Evolutionary conservation across 2,329 filamentous ascomycete species (phyloP), one percentile per base, ranked within the genome.

Genomic region (Phaeosphaeriaceae sp.): DNA sequence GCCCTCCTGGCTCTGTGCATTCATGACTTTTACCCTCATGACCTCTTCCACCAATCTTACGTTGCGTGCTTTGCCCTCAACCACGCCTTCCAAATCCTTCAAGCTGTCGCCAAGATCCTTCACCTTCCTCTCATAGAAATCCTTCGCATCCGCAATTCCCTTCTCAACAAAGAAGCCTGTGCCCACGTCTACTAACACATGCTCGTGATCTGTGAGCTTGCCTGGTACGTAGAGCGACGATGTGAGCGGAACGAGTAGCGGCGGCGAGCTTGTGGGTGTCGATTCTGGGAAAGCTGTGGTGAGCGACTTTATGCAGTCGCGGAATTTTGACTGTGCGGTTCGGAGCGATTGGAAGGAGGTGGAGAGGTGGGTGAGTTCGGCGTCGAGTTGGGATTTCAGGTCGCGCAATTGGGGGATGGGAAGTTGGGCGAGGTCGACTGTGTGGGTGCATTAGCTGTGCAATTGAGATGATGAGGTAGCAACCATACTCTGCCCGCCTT

Each of bases 151-250:
- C 22, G 80, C 77, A 1, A 85, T 83, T 10, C 80, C 84, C 82
- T 99, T 99, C 80, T 98, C 93, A 53, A 98, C 89, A 73, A 93
- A 93, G 76, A 96, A 98, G 0, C 94, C 94, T 0, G 94, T 98
- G 20, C 94, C 94, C 20, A 97, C 88, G 77, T 98, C 94, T 42
- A 98, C 92, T 57, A 98, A 61, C 22, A 78, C 75, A 40, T 76
- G 70, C 49, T 69, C 66, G 31, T 67, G 62, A 41, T 69, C 68
- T 9, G 90, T 85, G 42, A 98, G 83, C 41, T 86, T 89, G 31
- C 94, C 96, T 24, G 91, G 90, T 17, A 99, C 94, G 79, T 99
- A 99, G 27, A 99, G 85, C 0, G 93, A 97, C 70, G 91, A 95
- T 13, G 95, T 99, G 61, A 99, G 81, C 0, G 96, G 95, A n/a